Base-by-base conservation (phyloP, 2,329 filamentous ascomycete genomes). In the Incumbomyces delicatus region DNA sequence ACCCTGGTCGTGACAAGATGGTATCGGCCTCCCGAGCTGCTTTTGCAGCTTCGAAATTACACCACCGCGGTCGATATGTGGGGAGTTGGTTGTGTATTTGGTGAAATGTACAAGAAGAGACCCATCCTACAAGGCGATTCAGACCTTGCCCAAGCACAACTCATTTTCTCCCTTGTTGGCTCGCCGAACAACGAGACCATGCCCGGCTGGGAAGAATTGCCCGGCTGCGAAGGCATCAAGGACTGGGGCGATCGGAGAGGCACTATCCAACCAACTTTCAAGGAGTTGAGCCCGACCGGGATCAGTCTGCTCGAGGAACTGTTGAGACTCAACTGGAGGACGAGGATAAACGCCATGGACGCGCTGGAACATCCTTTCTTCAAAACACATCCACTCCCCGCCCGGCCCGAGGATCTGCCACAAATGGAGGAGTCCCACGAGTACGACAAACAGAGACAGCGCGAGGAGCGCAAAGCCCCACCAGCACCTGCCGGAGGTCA, bases 11-110 rank as follows among this genome's bases (percentile, higher is more conserved):
- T 98, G 10, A 98, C 92, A 13, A 75, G 92, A 59, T 98, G 92
- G 92, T 98, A 98, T 63, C 77, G 92, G 18, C 92, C 92, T 30
- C 92, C 92, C 0, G 92, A 98, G 73, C 74, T 98, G 33, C 72
- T 98, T 29, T 75, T 98, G 41, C 85, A 90, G 53, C 73, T 98
- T 29, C 82, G 88, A 58, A 80, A 80, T 55, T 98, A 98, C 66
- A 98, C 92, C n/a, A 87, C 89, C 12, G 89, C 92, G 8, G 95
- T 98, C 59, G 92, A 98, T 65, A 80, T 98, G 68, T 98, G 92
- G 92, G 92, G 92, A 57, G 90, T 95, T 56, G 92, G 90, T n/a
- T 98, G 92, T 61, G 88, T 98, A 2, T 95, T 98, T 66, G 92
- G 88, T 43, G 92, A 98, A 63, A 98, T 98, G 90, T 83, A 95